These are phyloP conservation scores for Oryza brachyantha DNA, from an alignment of 176 grass and related monocot genomes.

Conservation along the genomic window DNA sequence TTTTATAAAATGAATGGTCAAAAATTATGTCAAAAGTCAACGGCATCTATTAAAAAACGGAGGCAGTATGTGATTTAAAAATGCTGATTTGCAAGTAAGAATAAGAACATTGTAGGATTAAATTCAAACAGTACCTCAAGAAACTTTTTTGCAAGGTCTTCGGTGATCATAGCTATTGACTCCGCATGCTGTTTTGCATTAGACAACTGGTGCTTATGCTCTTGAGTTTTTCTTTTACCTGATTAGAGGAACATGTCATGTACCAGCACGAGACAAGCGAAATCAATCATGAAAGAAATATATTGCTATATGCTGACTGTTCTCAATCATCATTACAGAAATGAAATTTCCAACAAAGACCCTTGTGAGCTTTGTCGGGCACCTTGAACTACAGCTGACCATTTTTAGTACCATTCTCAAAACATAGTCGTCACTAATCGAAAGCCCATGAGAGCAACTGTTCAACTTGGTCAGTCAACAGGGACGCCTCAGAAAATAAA, in stretches of 20 bases:
- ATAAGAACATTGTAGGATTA: neutral
- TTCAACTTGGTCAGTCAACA: neutral
- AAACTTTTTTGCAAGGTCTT: conserved; percentile 63
- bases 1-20: no score
- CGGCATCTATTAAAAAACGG: no score
- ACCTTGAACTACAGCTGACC: neutral
- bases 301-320: neutral
- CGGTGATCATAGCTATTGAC: conserved; percentile 66
- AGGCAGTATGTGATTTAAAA: no score
- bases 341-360: neutral
- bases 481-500: neutral
- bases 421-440: neutral
- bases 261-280: neutral
- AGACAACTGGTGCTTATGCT: conserved; percentile 38
- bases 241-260: neutral
- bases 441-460: neutral
- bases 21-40: no score
- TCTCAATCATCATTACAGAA: neutral
- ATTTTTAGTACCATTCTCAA: neutral
- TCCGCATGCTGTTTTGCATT: conserved; percentile 70
- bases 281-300: conserved; percentile 2
- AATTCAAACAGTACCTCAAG: conserved; percentile 39
- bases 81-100: neutral
- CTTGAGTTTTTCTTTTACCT: conserved; percentile 72
- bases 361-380: neutral